Base-by-base conservation (phyloP, 148 eudicot genomes). In the Spergularia marina region DNA sequence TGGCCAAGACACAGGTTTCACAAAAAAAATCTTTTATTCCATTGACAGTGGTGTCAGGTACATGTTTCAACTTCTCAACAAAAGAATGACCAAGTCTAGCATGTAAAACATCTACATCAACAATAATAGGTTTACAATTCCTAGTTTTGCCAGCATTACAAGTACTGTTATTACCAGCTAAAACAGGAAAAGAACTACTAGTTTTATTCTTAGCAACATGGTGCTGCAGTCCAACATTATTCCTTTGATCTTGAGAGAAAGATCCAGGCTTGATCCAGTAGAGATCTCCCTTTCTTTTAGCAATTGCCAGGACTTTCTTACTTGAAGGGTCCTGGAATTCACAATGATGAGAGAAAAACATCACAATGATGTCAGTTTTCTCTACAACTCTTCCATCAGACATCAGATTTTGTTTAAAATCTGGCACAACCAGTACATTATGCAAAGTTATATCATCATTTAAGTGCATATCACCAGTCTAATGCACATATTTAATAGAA, bases 41-140 rank as follows among this genome's bases (percentile, higher is more conserved):
- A 47, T 18, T 7, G 1, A 11, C 2, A 30, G 6, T 30, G 0
- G 2, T 41, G 2, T 6, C 10, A 30, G 2, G 7, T 2, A 53
- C 4, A 16, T 51, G 70, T 15, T 41, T 52, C 16, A 74, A 16
- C 5, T 61, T 60, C 0, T 30, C 30, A 6, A 34, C 0, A 12
- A 70, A 63, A 12, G 36, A 5, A 30, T 74, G 77, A 0, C 70
- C 70, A 15, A 74, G 0, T 30, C 70, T 63, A 30, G 70, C 44
- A 74, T 74, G 77, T 0, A 63, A 1, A 0, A 52, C 1, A 0
- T 2, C 25, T 23, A 23, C 25, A 23, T 41, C 2, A 41, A 2
- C 2, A 1, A 0, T 41, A 1, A 41, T 1, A 0, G 25, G 25
- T 23, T 23, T 23, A 1, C 25, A 23, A 0, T 0, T 1, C 1